Conservation (phyloP, 2,329 filamentous ascomycete genomes). For the Aureobasidium namibiae region DNA sequence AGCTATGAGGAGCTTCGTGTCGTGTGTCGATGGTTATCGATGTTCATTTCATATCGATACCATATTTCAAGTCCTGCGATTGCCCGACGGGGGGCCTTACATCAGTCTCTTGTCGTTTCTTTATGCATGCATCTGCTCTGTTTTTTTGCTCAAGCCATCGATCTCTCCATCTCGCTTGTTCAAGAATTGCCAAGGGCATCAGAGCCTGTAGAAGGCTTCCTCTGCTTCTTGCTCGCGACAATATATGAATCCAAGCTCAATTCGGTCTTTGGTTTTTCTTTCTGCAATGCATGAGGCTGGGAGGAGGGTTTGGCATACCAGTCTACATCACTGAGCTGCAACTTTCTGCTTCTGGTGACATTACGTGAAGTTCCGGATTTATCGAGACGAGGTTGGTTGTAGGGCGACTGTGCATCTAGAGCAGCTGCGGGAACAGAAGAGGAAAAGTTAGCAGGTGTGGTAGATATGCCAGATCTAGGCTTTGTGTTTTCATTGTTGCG, state of each 20-base stretch:
- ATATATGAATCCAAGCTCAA: conserved; percentile 23
- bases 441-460: background rate
- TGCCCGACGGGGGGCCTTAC: conserved; percentile 13
- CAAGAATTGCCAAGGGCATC: conserved; percentile 1
- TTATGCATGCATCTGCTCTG: background rate
- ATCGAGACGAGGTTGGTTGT: conserved; percentile 41
- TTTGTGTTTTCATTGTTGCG: conserved; percentile 5
- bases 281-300: conserved; percentile 6
- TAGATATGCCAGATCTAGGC: background rate
- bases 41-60: background rate
- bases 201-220: background rate
- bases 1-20: background rate
- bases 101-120: conserved; percentile 11
- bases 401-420: conserved; percentile 27
- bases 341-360: conserved; percentile 75
- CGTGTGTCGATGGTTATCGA: background rate
- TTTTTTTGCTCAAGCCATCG: background rate
- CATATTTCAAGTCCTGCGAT: conserved; percentile 22
- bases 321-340: conserved; percentile 94
- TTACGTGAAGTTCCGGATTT: conserved; percentile 57
- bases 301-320: conserved; percentile 55
- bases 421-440: conserved; percentile 6
- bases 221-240: conserved; percentile 18
- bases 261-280: conserved; percentile 17
- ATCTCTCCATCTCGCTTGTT: background rate